Evolutionary conservation across 257 asterid genomes (phyloP), one percentile per base, ranked within the genome.

Genomic region (Gentiana straminea): DNA sequence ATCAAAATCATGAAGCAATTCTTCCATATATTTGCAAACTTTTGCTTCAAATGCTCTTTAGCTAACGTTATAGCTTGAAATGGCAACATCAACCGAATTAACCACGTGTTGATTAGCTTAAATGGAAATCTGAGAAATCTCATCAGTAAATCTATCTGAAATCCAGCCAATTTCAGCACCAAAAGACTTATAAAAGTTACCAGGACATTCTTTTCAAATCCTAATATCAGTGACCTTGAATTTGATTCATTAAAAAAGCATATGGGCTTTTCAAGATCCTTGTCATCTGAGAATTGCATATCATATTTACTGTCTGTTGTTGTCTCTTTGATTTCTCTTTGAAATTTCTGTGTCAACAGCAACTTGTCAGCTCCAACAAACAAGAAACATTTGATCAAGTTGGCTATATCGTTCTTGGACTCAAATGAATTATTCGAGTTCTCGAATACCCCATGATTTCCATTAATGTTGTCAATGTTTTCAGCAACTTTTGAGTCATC

Each of bases 351-450:
- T 9, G 75, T 70, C 69, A 83, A 54, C 51, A 83, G 55, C 39
- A 70, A 10, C 61, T 74, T 74, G n/a, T 81, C 86, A 47, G 86
- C 79, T 74, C 76, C 86, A 44, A 66, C 45, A 48, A 78, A 78
- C 50, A 72, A 44, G 2, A 66, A 68, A 15, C 53, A 54, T 43
- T 68, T 68, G 53, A 73, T 37, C 12, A 65, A 54, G 64, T 70
- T 65, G 49, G 63, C 43, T 15, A 63, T 64, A 51, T 54, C 57
- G 47, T 55, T 44, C 44, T 56, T 64, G 53, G 75, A 37, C 8
- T 8, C 65, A 43, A 51, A 51, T 57, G 72, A 69, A 47, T 62
- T 61, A 13, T 5, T 13, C 56, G 56, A 47, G 32, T 52, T 37
- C 33, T 44, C 54, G 65, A 60, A 64, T 43, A 43, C 13, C 54